These are phyloP conservation scores for Keithomyces neogunnii DNA, from an alignment of 2,329 filamentous ascomycete genomes.

Conservation along the genomic window DNA sequence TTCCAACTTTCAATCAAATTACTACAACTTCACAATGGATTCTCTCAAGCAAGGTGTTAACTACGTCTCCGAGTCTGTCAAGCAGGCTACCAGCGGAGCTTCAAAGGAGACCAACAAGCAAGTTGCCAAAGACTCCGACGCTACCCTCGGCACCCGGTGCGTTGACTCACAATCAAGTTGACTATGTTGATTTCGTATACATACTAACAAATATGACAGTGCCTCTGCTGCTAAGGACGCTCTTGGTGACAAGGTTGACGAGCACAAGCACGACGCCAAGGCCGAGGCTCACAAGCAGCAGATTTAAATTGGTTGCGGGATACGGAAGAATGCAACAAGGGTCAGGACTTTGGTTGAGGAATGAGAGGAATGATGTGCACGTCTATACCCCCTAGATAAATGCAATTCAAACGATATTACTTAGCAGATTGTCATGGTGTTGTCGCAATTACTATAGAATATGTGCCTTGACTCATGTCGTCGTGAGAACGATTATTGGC, in stretches of 20 bases:
- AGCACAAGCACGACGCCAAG: constrained; percentile 31
- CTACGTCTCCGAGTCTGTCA: constrained; percentile 55
- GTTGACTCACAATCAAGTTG: constrained; percentile 4
- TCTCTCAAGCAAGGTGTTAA: constrained; percentile 53
- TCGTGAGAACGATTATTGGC: no score
- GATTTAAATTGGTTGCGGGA: constrained; percentile 19
- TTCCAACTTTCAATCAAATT: not conserved
- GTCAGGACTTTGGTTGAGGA: not conserved
- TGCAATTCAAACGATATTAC: not conserved
- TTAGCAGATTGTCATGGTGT: no score
- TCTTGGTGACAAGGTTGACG: constrained; percentile 35
- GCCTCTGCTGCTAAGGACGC: constrained; percentile 41
- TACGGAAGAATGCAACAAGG: not conserved
- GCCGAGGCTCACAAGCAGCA: constrained; percentile 32
- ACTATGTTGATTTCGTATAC: not conserved
- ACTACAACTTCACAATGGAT: constrained; percentile 32
- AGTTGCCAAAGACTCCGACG: constrained; percentile 54
- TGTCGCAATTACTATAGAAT: no score
- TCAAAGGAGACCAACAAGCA: constrained; percentile 65
- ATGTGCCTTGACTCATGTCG: no score
- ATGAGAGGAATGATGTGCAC: not conserved
- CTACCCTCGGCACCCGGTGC: constrained; percentile 43
- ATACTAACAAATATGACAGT: constrained; percentile 18
- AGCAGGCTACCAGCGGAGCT: constrained; percentile 45
- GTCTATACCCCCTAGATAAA: not conserved